phyloP scores from a whole-genome alignment of 164 flowering plant genomes.

The Litsea cubeba region DNA sequence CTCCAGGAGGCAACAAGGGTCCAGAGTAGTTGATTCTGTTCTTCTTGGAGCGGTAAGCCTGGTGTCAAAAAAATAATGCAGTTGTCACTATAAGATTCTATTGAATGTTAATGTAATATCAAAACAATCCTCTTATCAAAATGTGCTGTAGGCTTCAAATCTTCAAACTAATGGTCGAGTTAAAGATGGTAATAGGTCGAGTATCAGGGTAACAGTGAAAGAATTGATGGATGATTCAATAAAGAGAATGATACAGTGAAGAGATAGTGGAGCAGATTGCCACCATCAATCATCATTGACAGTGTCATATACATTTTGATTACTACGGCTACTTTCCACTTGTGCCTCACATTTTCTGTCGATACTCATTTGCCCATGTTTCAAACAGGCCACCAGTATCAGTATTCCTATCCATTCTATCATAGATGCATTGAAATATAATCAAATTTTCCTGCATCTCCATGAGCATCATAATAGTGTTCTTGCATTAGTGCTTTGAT shows the following conservation, averaged over 20 bases:
- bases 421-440: neutral
- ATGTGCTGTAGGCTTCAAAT: neutral
- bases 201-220: neutral
- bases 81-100: neutral
- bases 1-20: constrained; percentile 80
- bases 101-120: neutral
- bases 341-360: neutral
- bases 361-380: neutral
- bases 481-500: no score
- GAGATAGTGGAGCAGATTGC: neutral
- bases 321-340: no score
- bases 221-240: neutral
- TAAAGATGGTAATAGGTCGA: neutral
- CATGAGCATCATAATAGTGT: neutral
- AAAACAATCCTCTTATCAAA: neutral
- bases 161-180: neutral
- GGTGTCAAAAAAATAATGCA: constrained; percentile 3
- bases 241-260: neutral
- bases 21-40: constrained; percentile 78
- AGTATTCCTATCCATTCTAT: no score
- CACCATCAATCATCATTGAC: no score
- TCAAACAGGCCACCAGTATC: neutral
- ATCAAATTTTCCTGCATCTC: neutral
- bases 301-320: no score
- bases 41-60: constrained; percentile 59